Percentiles rank a stretch among this genome's conserved stretches.
These are phyloP conservation scores for Scutellaria baicalensis DNA, from an alignment of 257 asterid genomes.

Conservation along the genomic window DNA sequence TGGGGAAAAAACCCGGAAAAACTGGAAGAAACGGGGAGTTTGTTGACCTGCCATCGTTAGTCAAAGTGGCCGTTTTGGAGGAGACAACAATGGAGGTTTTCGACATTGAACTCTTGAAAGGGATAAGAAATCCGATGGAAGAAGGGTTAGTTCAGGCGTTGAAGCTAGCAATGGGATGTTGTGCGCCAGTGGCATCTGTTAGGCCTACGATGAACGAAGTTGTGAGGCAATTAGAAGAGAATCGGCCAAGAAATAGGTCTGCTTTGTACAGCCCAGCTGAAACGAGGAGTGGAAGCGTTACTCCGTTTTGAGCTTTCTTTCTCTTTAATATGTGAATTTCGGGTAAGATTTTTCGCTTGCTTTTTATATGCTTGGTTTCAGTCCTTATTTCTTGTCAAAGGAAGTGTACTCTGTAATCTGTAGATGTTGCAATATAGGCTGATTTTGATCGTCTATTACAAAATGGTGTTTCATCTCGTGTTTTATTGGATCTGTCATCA, in stretches of 20 bases:
- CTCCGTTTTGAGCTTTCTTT: constrained; percentile 63
- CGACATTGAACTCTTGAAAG: constrained; percentile 74
- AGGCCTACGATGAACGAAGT: constrained; percentile 96
- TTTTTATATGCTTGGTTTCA: constrained; percentile 8
- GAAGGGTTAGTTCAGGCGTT: constrained; percentile 92
- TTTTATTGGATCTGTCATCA: not conserved
- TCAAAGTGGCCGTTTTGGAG: constrained; percentile 93
- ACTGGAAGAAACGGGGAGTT: constrained; percentile 56
- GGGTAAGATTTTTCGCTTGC: constrained; percentile 10
- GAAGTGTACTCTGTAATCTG: constrained; percentile 10
- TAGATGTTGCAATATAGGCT: constrained; percentile 1
- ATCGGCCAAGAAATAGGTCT: constrained; percentile 89
- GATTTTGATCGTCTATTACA: not conserved
- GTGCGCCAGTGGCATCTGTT: constrained; percentile 84
- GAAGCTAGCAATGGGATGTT: constrained; percentile 98
- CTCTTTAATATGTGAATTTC: constrained; percentile 19
- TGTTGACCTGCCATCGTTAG: constrained; percentile 78
- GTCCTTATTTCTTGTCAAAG: constrained; percentile 6
- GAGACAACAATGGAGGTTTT: constrained; percentile 97
- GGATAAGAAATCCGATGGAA: constrained; percentile 86
- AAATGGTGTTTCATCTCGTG: not conserved
- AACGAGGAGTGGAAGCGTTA: constrained; percentile 92
- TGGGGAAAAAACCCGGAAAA: constrained; percentile 76
- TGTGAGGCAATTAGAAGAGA: constrained; percentile 92
- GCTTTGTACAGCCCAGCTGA: constrained; percentile 96